phyloP scores from a whole-genome alignment of 1,284 basidiomycete genomes.

The Agaricales sp. region DNA sequence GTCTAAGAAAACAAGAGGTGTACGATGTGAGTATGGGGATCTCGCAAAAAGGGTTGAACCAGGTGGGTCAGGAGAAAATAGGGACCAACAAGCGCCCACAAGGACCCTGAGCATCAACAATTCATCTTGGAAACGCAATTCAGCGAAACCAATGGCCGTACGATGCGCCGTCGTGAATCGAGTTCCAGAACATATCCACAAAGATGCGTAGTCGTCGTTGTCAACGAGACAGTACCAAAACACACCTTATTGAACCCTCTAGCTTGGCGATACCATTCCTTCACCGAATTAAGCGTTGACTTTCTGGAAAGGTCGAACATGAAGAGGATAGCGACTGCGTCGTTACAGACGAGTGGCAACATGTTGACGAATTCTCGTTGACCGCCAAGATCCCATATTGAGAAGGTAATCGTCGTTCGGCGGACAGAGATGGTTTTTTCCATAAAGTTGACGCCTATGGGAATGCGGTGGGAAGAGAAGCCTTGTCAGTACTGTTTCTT shows the following conservation, averaged over 20 bases:
- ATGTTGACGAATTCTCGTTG: slow-evolving; percentile 99
- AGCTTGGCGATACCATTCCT: slow-evolving; percentile 99
- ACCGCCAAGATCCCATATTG: slow-evolving; percentile 97
- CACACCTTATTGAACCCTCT: slow-evolving; percentile 93
- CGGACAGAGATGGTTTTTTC: slow-evolving; percentile 97
- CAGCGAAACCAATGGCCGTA: too few relatives aligned
- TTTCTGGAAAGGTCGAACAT: slow-evolving; percentile 99
- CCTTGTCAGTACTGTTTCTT: background rate
- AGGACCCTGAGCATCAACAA: background rate
- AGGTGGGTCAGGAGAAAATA: background rate
- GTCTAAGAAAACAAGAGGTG: slow-evolving; percentile 43
- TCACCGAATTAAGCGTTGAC: slow-evolving; percentile 93
- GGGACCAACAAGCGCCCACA: background rate
- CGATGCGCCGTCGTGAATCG: background rate
- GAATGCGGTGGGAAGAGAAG: slow-evolving; percentile 3
- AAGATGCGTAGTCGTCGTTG: too few relatives aligned
- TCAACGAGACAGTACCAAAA: slow-evolving; percentile 3
- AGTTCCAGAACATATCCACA: too few relatives aligned
- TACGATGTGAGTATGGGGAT: background rate
- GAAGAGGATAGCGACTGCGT: slow-evolving; percentile 97
- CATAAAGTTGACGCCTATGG: slow-evolving; percentile 99
- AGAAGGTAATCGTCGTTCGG: slow-evolving; percentile 97
- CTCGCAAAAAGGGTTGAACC: slow-evolving; percentile 1
- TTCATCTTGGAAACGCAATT: too few relatives aligned
- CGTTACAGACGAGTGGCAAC: slow-evolving; percentile 96